phyloP scores from a whole-genome alignment of 371 early-diverging fungal genomes.

The Mucor plumbeus region DNA sequence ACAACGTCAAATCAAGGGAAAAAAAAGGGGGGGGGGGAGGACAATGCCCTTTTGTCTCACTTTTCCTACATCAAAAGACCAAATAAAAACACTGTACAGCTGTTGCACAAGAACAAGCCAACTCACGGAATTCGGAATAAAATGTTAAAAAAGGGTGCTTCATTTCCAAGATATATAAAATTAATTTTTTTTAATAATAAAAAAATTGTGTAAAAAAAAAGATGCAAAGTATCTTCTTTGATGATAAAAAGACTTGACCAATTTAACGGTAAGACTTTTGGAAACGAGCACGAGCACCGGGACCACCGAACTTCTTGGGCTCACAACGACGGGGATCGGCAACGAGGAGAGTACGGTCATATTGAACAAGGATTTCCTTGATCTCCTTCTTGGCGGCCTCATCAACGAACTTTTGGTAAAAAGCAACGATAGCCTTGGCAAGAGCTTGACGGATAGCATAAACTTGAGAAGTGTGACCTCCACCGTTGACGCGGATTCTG shows the following conservation, averaged over 20 bases:
- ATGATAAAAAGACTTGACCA: background rate
- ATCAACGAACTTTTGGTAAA: conserved; percentile 99
- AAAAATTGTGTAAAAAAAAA: background rate
- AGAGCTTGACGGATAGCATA: conserved; percentile 99
- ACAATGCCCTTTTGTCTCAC: background rate
- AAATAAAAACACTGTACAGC: background rate
- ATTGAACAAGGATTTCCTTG: conserved; percentile 93
- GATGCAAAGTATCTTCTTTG: background rate
- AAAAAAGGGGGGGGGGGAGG: background rate
- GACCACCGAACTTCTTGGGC: conserved; percentile 99
- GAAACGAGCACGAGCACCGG: conserved; percentile 99
- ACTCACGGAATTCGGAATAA: conserved; percentile 6
- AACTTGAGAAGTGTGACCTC: conserved; percentile 98
- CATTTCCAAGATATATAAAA: conserved; percentile 6
- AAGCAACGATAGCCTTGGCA: conserved; percentile 99
- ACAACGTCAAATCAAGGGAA: background rate
- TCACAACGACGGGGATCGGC: conserved; percentile 99
- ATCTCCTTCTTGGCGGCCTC: conserved; percentile 99
- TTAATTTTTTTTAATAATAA: conserved; percentile 1
- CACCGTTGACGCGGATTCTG: conserved; percentile 97
- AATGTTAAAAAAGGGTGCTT: background rate
- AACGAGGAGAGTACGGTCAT: conserved; percentile 99
- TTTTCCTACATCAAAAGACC: background rate
- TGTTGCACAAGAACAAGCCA: conserved; percentile 7
- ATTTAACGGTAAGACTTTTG: conserved; percentile 97